These are phyloP conservation scores for Neoarthrinium moseri DNA, from an alignment of 2,329 filamentous ascomycete genomes.

Conservation along the genomic window DNA sequence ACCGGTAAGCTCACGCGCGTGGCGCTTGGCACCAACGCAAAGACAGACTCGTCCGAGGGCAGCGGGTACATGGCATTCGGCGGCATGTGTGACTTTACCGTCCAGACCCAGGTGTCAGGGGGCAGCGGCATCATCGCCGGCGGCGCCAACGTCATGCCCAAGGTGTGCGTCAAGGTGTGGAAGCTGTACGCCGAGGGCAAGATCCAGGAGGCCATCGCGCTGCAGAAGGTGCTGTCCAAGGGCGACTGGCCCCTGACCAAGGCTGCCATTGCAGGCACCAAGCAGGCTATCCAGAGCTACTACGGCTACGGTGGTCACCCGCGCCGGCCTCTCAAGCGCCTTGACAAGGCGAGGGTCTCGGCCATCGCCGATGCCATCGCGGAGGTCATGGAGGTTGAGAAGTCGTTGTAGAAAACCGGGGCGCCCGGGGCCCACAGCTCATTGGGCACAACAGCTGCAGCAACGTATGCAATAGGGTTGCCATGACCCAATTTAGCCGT, in stretches of 20 bases:
- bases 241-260: conserved; percentile 84
- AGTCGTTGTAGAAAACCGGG: conserved; percentile 36
- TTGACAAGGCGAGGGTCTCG: conserved; percentile 55
- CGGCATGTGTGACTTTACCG: conserved; percentile 83
- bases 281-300: conserved; percentile 76
- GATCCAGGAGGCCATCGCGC: conserved; percentile 68
- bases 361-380: conserved; percentile 54
- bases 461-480: no score
- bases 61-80: conserved; percentile 82
- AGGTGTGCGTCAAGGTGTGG: conserved; percentile 77
- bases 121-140: conserved; percentile 85
- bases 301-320: conserved; percentile 80
- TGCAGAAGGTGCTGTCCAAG: conserved; percentile 76
- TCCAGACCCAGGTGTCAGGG: conserved; percentile 76
- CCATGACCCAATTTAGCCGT: conserved; percentile 21
- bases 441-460: no score
- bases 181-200: conserved; percentile 72
- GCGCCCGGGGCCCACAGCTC: no score
- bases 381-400: conserved; percentile 68
- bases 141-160: conserved; percentile 81
- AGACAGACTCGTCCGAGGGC: conserved; percentile 59
- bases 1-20: conserved; percentile 87
- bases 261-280: conserved; percentile 81
- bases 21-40: conserved; percentile 68
- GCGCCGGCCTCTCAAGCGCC: conserved; percentile 67